Evolutionary conservation across 768 basidiomycete genomes (phyloP), one percentile per base, ranked within the genome.

Genomic region (Sistotremastrum niveocremeum): DNA sequence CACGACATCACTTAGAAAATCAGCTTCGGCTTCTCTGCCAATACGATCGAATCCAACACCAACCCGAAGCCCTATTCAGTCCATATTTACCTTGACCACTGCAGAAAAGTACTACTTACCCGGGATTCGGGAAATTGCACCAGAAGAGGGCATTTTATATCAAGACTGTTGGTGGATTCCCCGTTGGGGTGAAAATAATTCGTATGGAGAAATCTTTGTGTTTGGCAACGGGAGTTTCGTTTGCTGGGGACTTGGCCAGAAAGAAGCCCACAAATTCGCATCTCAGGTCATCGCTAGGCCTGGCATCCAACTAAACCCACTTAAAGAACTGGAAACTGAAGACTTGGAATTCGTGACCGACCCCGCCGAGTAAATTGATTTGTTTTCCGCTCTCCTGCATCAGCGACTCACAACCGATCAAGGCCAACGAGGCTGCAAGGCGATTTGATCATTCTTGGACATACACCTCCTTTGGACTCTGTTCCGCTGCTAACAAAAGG

Each of bases 331-430:
- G 11, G 90, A 91, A 66, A 84, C 84, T 8, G 90, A 91, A 56
- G 90, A 91, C 54, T 70, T 95, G 42, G 91, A 95, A 58, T 94
- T 91, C 62, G 86, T 91, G 8, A 79, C 83, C 30, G 91, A 95
- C 62, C 85, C 86, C 35, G 81, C 69, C 45, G 88, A 93, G 90
- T 94, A 65, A 58, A 76, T 55, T 32, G 45, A 28, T 44, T 34
- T 7, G 30, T 36, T 41, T n/a, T n/a, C 45, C 12, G 34, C 5
- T 32, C 39, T 32, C 5, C 28, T 6, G 11, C 33, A 10, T 4
- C 20, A 52, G 35, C 12, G n/a, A 11, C 38, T 29, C 36, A 8
- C 39, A 38, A 7, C 41, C 9, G 46, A 31, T 41, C 49, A 52
- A 94, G 90, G 62, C 68, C 74, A 55, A 94, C 91, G 0, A 78